Base-by-base conservation (phyloP, 805 yeast genomes). In the Hanseniaspora jakobsenii region DNA sequence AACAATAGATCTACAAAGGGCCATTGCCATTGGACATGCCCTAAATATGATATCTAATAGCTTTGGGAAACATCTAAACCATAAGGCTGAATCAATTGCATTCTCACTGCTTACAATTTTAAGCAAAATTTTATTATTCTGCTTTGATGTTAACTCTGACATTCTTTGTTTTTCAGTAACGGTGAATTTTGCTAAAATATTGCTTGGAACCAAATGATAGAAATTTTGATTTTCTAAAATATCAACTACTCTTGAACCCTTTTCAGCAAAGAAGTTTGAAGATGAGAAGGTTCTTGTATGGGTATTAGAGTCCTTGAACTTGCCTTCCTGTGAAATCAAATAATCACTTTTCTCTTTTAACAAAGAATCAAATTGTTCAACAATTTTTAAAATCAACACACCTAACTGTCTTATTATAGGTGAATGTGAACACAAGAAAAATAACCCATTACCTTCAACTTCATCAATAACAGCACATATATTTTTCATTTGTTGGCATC, bases 41-140 rank as follows among this genome's bases (percentile, higher is more conserved):
- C 76, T 82, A 49, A 83, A 85, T 48, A 91, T 75, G 1, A 75
- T 67, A 27, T 72, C 76, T 32, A 91, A 62, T 2, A 91, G 64
- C 29, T 71, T 72, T 2, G 96, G 96, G 53, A 82, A 86, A 1
- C 80, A 72, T 49, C 94, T 72, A 54, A 89, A 80, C 98, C 98
- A 91, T n/a, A 91, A 65, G 0, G 97, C 94, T 1, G 94, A 78
- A 62, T 91, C 98, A 8, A 91, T 87, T 1, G 97, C 96, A 55
- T 87, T 82, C 48, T 81, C 94, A 2, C 94, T 81, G 51, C 84
- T 95, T 0, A 95, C 95, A 6, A 91, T 64, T 39, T 77, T 71
- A 0, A 81, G 66, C n/a, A 93, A 61, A 2, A 84, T 70, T 21
- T 81, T 82, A 49, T 73, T 77, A 51, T 78, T 72, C 47, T 71